Conservation (phyloP, 495 filamentous ascomycete genomes). For the Penicillium daleae region DNA sequence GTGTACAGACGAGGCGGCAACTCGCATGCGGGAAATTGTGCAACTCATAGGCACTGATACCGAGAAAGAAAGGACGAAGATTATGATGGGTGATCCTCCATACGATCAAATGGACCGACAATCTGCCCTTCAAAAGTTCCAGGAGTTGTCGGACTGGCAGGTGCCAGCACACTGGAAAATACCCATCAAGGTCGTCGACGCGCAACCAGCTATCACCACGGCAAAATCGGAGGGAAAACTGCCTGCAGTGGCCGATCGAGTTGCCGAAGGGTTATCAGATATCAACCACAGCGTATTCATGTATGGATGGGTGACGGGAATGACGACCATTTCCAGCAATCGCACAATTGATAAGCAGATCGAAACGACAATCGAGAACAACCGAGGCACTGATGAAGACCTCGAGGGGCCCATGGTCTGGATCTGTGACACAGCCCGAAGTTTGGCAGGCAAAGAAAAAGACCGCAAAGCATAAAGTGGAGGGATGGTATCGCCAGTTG, state of each 20-base stretch:
- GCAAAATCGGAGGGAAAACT: conserved; percentile 35
- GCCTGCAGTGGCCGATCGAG: conserved; percentile 41
- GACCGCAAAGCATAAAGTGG: conserved; percentile 39
- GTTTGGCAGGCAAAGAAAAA: conserved; percentile 68
- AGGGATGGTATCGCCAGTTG: not conserved
- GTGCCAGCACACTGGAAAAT: conserved; percentile 54
- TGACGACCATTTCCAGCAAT: conserved; percentile 71
- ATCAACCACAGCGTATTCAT: conserved; percentile 72
- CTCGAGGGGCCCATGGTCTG: conserved; percentile 60
- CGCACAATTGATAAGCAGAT: conserved; percentile 65
- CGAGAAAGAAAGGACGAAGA: conserved; percentile 58
- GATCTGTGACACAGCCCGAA: conserved; percentile 66
- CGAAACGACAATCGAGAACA: conserved; percentile 53
- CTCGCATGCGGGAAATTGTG: conserved; percentile 69
- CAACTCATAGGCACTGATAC: conserved; percentile 65
- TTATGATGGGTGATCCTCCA: conserved; percentile 52
- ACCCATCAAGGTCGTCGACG: conserved; percentile 54
- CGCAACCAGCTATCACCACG: conserved; percentile 34
- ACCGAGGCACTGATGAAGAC: conserved; percentile 41
- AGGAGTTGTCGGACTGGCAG: conserved; percentile 52
- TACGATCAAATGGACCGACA: conserved; percentile 29
- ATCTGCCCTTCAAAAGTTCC: conserved; percentile 45
- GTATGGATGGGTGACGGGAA: conserved; percentile 63
- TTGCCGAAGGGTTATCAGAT: conserved; percentile 53
- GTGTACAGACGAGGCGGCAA: conserved; percentile 65